Evolutionary conservation across 2,329 filamentous ascomycete species (phyloP).

Genomic region (Fusarium pseudonygamai): DNA sequence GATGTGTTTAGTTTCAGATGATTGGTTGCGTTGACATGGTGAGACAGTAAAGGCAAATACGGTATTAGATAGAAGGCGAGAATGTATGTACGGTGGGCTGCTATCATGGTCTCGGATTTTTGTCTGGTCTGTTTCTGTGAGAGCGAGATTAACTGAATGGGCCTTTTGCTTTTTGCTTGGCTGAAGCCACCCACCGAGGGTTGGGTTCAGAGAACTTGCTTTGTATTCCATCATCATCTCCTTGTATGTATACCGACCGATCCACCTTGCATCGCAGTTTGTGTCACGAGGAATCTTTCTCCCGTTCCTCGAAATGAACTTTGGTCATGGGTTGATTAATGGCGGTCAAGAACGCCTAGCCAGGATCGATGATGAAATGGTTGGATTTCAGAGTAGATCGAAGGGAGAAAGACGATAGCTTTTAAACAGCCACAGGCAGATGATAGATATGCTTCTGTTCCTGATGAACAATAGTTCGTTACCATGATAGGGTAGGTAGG

Average conservation of each 20-base stretch:
- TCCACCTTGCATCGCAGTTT: conserved; percentile 4
- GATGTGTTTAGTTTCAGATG: conserved; percentile 8
- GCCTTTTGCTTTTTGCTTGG: conserved; percentile 7
- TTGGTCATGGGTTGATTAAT: conserved; percentile 7
- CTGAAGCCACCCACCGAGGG: neutral
- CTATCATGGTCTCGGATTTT: neutral
- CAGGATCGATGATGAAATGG: conserved; percentile 10
- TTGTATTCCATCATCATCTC: conserved; percentile 18
- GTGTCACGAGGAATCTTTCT: neutral
- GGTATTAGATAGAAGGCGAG: conserved; percentile 1
- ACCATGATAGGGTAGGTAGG: neutral
- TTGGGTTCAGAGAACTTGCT: conserved; percentile 16
- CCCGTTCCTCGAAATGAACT: neutral
- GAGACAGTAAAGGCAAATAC: neutral
- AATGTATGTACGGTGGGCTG: neutral
- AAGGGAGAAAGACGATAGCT: neutral
- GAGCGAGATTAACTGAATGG: neutral
- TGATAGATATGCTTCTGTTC: neutral
- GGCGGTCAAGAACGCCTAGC: conserved; percentile 24
- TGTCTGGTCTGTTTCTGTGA: conserved; percentile 3
- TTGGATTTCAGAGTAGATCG: neutral
- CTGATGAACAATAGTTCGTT: neutral
- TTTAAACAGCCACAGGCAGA: neutral
- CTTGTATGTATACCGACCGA: neutral
- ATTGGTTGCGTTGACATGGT: neutral